phyloP scores from a whole-genome alignment of 768 basidiomycete genomes.

The Gloeopeniophorella convolvens region DNA sequence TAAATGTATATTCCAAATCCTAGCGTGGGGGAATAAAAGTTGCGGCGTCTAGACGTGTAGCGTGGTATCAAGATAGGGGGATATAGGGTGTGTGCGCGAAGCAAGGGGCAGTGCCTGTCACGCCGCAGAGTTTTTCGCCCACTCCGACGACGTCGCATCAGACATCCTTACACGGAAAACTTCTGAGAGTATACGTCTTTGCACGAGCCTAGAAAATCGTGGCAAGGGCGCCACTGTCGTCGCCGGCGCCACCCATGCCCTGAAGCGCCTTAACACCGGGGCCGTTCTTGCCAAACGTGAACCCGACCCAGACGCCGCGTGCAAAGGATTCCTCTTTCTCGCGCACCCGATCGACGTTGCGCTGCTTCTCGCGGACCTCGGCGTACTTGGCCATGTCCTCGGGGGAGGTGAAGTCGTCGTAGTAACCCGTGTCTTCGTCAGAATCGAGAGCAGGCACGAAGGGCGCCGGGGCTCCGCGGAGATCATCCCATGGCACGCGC shows the following conservation, averaged over 20 bases:
- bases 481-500: conserved; percentile 65
- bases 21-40: no score
- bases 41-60: no score
- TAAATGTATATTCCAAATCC: no score
- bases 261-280: conserved; percentile 44
- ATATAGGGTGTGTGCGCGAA: no score
- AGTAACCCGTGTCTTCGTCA: conserved; percentile 93
- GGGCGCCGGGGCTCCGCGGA: conserved; percentile 73
- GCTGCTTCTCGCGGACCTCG: conserved; percentile 95
- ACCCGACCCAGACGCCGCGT: conserved; percentile 86
- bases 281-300: conserved; percentile 87
- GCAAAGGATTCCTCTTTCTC: conserved; percentile 74
- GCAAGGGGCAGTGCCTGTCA: no score
- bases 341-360: conserved; percentile 84
- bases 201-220: conserved; percentile 29
- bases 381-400: conserved; percentile 99
- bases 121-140: no score
- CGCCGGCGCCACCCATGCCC: conserved; percentile 21
- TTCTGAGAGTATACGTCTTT: not conserved
- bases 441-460: conserved; percentile 94
- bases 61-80: no score
- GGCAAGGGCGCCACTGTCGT: conserved; percentile 28
- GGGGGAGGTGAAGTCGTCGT: conserved; percentile 80
- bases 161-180: not conserved
- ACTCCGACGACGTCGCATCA: not conserved